Conservation (phyloP, 2,329 filamentous ascomycete species). For the Falciphora oryzae region DNA sequence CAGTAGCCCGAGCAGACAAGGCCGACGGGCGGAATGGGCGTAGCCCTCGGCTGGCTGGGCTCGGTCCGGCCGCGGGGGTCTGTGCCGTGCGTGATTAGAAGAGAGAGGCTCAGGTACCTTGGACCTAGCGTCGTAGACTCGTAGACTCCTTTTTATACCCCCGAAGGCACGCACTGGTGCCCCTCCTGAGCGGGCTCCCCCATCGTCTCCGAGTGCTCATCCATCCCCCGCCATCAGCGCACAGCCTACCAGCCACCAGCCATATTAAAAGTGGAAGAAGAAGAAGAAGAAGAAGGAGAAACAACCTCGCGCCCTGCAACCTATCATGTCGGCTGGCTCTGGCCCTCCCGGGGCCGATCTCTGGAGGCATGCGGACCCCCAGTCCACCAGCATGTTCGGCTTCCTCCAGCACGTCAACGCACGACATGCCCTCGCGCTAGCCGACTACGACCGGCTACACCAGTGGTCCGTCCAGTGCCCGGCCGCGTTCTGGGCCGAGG, state of each 20-base stretch:
- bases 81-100: not conserved
- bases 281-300: not conserved
- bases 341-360: constrained; percentile 41
- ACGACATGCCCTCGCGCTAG: constrained; percentile 57
- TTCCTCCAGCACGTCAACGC: constrained; percentile 66
- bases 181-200: not conserved
- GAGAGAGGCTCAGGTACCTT: not conserved
- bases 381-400: constrained; percentile 62
- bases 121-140: not conserved
- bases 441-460: constrained; percentile 70
- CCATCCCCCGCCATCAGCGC: too few relatives aligned
- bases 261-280: not conserved
- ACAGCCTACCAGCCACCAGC: too few relatives aligned
- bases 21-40: not conserved
- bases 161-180: not conserved
- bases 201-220: not conserved
- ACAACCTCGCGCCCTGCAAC: not conserved
- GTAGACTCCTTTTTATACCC: not conserved
- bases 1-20: not conserved
- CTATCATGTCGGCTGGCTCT: not conserved
- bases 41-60: not conserved
- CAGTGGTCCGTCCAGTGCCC: constrained; percentile 78
- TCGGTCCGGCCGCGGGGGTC: not conserved
- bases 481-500: constrained; percentile 73
- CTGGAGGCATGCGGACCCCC: constrained; percentile 65